Base-by-base conservation (phyloP, 441 rosid species). In the Bruguiera hainesii region DNA sequence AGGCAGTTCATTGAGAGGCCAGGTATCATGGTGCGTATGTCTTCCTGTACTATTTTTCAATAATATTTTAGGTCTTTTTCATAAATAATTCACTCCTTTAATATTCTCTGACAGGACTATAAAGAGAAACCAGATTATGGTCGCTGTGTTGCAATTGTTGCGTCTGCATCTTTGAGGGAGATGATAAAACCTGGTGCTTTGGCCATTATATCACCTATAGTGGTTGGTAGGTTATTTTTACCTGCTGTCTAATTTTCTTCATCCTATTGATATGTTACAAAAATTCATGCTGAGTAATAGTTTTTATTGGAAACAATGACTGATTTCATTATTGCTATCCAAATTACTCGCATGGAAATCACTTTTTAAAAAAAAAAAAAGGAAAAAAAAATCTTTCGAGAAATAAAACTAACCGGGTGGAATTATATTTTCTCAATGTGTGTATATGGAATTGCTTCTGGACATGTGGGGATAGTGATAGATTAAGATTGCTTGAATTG, bases 1-100 rank as follows among this genome's bases (percentile, higher is more conserved):
- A 81, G 98, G 80, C 99, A 95, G 64, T 95, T 95, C 80, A 87
- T 95, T 64, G 99, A 92, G 83, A 85, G 98, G 80, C 99, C 99
- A 61, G 98, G 99, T 67, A 95, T 95, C 79, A 95, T 95, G 98
- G 98, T 92, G 74, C 74, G 90, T 66, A 64, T 35, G 53, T 13
- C n/a, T 61, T 67, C 60, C 19, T 37, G 16, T 51, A 7, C 23
- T 16, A 4, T 2, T 64, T 48, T 64, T 35, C 51, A 59, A 5
- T 50, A 70, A 20, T 64, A 28, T 37, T 73, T 56, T 51, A 4
- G 18, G 48, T 42, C 48, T 39, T 16, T 42, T 42, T 13, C 5
- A 42, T 66, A 42, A 73, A 29, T 50, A 61, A 65, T 60, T 26
- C 25, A 39, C 35, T 20, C 28, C 42, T 57, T 59, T 70, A 23